These are phyloP conservation scores for Backusella luteola DNA, from an alignment of 192 early-diverging fungal genomes.

Conservation along the genomic window DNA sequence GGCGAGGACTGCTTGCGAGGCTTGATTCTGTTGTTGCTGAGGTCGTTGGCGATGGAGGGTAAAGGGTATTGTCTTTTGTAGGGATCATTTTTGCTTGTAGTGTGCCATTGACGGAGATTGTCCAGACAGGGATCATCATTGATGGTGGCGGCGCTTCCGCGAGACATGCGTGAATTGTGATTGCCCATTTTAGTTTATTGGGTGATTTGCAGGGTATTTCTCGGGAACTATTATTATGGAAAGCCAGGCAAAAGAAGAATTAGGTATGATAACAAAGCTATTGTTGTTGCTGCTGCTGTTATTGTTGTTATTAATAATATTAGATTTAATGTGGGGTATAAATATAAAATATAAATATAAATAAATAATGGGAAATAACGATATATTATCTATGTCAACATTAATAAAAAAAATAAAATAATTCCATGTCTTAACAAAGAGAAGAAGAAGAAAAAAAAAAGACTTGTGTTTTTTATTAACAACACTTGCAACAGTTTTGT, in stretches of 20 bases:
- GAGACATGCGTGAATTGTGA: conserved; percentile 21
- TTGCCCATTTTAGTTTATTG: conserved; percentile 20
- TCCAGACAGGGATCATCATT: conserved; percentile 20
- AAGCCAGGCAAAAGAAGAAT: neutral
- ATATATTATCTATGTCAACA: neutral
- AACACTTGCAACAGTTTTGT: neutral
- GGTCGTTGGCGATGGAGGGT: conserved; percentile 9
- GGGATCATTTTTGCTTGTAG: conserved; percentile 6
- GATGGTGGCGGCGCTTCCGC: conserved; percentile 9
- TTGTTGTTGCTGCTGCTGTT: neutral
- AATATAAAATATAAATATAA: neutral
- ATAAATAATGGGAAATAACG: neutral
- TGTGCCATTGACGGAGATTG: conserved; percentile 14
- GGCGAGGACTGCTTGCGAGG: conserved; percentile 29
- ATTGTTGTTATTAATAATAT: neutral
- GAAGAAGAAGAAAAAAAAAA: neutral
- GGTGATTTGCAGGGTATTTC: neutral
- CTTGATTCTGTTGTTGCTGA: conserved; percentile 17
- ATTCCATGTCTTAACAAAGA: neutral
- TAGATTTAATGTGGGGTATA: neutral
- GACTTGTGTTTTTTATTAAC: neutral
- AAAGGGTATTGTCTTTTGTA: conserved; percentile 28
- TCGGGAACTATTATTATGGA: neutral
- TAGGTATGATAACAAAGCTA: neutral
- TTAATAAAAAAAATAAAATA: neutral